phyloP scores from a whole-genome alignment of 306 rosid genomes.

The Trifolium dubium region DNA sequence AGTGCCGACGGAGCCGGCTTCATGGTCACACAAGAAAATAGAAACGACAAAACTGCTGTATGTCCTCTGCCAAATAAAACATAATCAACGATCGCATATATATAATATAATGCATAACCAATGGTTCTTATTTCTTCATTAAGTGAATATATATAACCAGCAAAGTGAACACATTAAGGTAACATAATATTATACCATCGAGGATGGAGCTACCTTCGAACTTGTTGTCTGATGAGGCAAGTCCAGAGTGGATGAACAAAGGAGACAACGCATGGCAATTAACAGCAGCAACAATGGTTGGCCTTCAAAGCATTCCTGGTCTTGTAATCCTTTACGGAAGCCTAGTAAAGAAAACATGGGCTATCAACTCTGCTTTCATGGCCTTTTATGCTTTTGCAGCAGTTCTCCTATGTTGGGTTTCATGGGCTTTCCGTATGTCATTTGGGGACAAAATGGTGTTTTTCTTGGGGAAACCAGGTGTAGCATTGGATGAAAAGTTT shows the following conservation, averaged over 20 bases:
- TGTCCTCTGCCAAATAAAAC: background rate
- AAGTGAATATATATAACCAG: background rate
- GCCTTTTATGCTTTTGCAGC: constrained; percentile 56
- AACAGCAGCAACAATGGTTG: constrained; percentile 55
- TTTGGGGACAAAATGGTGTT: constrained; percentile 45
- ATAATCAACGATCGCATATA: background rate
- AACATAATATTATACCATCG: background rate
- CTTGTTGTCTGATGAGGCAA: constrained; percentile 37
- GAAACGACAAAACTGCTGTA: too few species aligned
- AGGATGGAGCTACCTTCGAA: constrained; percentile 38
- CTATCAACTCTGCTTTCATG: constrained; percentile 61
- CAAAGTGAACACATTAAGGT: background rate
- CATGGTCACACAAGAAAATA: too few species aligned
- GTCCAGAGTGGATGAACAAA: constrained; percentile 60
- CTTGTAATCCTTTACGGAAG: constrained; percentile 57
- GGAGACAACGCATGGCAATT: constrained; percentile 64
- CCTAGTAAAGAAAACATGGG: constrained; percentile 53
- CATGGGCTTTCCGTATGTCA: constrained; percentile 57
- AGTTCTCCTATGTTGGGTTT: constrained; percentile 53
- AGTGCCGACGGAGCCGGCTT: too few species aligned
- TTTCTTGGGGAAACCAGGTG: constrained; percentile 50
- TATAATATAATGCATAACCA: background rate
- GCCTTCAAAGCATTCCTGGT: constrained; percentile 60
- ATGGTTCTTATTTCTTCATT: background rate
- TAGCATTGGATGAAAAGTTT: constrained; percentile 52